Conservation (phyloP, 768 basidiomycete genomes). For the Rhizopogon sp. region DNA sequence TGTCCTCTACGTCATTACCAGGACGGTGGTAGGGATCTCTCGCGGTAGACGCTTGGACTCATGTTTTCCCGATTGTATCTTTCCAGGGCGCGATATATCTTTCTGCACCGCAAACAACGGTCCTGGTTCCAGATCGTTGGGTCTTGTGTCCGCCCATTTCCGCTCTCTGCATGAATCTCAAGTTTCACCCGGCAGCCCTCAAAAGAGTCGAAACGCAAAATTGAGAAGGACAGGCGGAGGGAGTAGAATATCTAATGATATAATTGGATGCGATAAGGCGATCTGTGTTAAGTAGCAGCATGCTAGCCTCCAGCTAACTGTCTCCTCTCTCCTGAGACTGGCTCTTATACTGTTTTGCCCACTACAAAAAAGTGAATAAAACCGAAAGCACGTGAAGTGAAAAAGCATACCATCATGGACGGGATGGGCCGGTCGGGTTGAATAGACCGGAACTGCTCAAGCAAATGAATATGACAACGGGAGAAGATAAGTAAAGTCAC, state of each 20-base stretch:
- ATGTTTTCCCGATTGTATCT: constrained; percentile 45
- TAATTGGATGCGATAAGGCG: not conserved
- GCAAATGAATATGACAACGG: not conserved
- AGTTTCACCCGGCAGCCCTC: not conserved
- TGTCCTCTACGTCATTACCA: constrained; percentile 34
- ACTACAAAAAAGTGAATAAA: constrained; percentile 26
- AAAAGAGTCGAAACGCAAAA: not conserved
- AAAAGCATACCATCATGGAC: constrained; percentile 61
- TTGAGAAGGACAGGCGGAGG: not conserved
- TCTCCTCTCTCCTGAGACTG: constrained; percentile 4
- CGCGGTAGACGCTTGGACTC: constrained; percentile 46
- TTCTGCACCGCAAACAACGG: constrained; percentile 62
- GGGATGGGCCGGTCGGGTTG: constrained; percentile 70
- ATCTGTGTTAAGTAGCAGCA: not conserved
- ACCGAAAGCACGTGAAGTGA: not conserved
- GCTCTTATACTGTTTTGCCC: constrained; percentile 46
- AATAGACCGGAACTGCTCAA: constrained; percentile 46
- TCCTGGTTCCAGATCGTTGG: constrained; percentile 22
- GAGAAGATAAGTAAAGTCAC: constrained; percentile 17
- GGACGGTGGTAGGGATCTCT: constrained; percentile 43
- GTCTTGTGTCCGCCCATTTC: not conserved
- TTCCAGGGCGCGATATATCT: constrained; percentile 42
- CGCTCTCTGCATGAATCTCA: too few relatives aligned
- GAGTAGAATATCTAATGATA: not conserved
- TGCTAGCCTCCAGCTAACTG: not conserved